Base-by-base conservation (phyloP, 441 rosid species). In the Flueggea neowawraea region DNA sequence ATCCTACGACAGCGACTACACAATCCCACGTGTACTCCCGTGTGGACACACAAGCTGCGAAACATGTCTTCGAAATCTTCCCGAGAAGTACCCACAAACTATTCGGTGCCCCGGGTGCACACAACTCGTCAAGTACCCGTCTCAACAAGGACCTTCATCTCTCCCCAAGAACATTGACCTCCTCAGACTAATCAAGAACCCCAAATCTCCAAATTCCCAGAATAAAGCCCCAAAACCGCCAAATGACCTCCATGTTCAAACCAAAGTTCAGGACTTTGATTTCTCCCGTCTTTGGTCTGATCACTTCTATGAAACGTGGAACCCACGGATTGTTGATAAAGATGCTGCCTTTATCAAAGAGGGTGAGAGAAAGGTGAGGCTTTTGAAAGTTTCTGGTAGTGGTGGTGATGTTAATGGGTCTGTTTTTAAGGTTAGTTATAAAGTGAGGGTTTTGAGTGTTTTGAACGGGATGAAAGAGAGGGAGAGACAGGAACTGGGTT, bases 151-250 rank as follows among this genome's bases (percentile, higher is more conserved):
- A 16, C 96, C 97, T 56, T 62, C 89, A 28, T 66, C 74, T 60
- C 91, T 94, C 61, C 97, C 97, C 72, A 94, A 87, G 72, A 94
- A 94, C 79, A 88, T 94, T 73, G 98, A 94, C 61, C 95, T 90
- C 49, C 93, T 94, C 57, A 80, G 95, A 52, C 63, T 89, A 2
- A 57, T 84, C 66, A 73, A 88, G 16, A 6, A n/a, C 12, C 2
- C 69, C 71, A 22, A 22, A 22, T 6, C 71, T 70, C 0, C 54
- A 57, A 9, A 32, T 41, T n/a, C 56, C 5, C 45, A n/a, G 6
- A 44, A 32, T 12, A 2, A 22, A 22, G 28, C 2, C 28, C 28
- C 1, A 22, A 22, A 22, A 22, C 55, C 31, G 31, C 22, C 15
- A 6, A 64, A 39, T 64, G 39, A 0, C 44, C 51, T 36, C 39